phyloP scores from a whole-genome alignment of 441 rosid species.

The Brassica hybrid region DNA sequence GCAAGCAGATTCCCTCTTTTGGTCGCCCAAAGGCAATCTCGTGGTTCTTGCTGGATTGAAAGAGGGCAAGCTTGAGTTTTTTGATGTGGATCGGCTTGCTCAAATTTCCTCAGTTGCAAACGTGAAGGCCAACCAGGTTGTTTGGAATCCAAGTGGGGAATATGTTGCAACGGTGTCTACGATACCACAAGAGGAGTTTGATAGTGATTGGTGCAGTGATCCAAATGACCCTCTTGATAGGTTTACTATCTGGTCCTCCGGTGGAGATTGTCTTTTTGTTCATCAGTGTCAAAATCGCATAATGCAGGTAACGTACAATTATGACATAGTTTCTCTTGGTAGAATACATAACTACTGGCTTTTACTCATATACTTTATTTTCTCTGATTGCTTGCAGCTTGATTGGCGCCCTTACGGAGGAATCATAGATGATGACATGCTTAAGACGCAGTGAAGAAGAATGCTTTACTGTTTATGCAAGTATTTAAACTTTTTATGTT shows the following conservation, averaged over 20 bases:
- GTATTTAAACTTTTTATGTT: too few relatives aligned
- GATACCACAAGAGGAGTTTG: background rate
- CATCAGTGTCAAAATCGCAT: background rate
- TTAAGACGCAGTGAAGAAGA: background rate
- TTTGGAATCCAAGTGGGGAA: background rate
- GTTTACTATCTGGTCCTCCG: background rate
- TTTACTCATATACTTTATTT: background rate
- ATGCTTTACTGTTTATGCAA: background rate
- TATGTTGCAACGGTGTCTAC: background rate
- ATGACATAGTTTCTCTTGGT: background rate
- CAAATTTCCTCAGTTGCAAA: background rate
- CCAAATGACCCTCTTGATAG: background rate
- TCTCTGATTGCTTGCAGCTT: too few relatives aligned
- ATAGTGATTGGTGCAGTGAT: background rate
- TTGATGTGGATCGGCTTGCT: background rate
- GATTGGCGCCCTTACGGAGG: background rate
- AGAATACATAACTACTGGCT: background rate
- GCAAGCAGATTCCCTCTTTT: background rate
- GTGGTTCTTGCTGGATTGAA: background rate
- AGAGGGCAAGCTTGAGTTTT: background rate
- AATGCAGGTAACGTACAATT: background rate
- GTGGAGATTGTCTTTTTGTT: background rate
- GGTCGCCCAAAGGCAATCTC: background rate
- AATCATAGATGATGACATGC: background rate
- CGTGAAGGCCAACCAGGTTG: background rate